These are phyloP conservation scores for Forsythia suspensa DNA, from an alignment of 257 asterid species.

Conservation along the genomic window DNA sequence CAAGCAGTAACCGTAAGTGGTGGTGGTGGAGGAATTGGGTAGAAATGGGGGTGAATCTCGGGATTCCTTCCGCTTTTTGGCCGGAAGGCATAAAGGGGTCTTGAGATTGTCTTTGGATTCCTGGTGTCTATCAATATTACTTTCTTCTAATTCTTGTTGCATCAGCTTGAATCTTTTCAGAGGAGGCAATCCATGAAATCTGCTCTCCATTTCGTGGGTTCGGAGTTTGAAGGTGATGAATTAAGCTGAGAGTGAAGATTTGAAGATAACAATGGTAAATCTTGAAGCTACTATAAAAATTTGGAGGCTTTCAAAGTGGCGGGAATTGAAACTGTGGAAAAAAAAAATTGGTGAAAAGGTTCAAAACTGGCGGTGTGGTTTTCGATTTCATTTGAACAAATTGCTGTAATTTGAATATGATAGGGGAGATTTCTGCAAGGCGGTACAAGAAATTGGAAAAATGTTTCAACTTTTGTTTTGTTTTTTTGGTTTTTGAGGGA, in stretches of 20 bases:
- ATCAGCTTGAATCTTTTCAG: slow-evolving; percentile 64
- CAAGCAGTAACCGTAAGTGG: slow-evolving; percentile 33
- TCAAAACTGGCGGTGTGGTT: not conserved
- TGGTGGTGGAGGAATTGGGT: slow-evolving; percentile 16
- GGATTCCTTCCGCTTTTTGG: slow-evolving; percentile 64
- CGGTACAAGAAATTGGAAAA: not conserved
- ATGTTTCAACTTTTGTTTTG: no score
- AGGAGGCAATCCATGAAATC: slow-evolving; percentile 55
- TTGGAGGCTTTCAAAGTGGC: slow-evolving; percentile 21
- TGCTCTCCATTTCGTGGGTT: slow-evolving; percentile 43
- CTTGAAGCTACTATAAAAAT: not conserved
- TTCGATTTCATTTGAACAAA: not conserved
- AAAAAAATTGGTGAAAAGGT: no score
- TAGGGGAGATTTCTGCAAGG: not conserved
- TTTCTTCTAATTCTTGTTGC: slow-evolving; percentile 33
- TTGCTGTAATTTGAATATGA: not conserved
- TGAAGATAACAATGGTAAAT: not conserved
- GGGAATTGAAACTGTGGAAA: slow-evolving; percentile 15
- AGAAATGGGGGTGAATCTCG: slow-evolving; percentile 34
- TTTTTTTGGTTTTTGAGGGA: not conserved
- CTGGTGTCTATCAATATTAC: not conserved
- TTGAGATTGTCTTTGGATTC: not conserved
- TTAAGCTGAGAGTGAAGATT: not conserved
- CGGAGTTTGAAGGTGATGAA: not conserved
- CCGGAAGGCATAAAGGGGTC: slow-evolving; percentile 49